phyloP scores from a whole-genome alignment of 345 rosid genomes.

The Ricinus communis region DNA sequence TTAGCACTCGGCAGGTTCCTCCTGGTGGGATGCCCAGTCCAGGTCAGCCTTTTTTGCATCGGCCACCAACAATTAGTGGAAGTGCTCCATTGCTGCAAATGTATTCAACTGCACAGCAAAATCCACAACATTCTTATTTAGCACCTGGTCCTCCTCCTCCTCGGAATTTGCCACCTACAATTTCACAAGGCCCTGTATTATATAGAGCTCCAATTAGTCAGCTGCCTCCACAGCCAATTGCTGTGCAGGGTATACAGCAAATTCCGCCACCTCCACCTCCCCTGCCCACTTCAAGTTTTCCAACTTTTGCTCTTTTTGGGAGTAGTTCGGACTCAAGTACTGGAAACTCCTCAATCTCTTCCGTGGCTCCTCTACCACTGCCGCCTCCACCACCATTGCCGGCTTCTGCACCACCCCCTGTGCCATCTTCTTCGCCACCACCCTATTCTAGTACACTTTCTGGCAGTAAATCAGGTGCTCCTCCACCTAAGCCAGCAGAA shows the following conservation, averaged over 20 bases:
- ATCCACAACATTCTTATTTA: slow-evolving; percentile 19
- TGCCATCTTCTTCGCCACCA: slow-evolving; percentile 1
- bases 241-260: slow-evolving; percentile 31
- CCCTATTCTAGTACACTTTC: slow-evolving; percentile 3
- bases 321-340: slow-evolving; percentile 15
- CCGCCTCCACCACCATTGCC: slow-evolving; percentile 34
- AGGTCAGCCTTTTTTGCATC: slow-evolving; percentile 32
- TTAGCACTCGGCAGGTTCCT: slow-evolving; percentile 31
- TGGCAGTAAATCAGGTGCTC: slow-evolving; percentile 13
- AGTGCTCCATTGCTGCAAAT: slow-evolving; percentile 24
- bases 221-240: slow-evolving; percentile 26
- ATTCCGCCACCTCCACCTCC: slow-evolving; percentile 31
- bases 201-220: slow-evolving; percentile 33
- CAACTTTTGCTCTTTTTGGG: slow-evolving; percentile 25
- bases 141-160: slow-evolving; percentile 32
- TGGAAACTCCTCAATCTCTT: slow-evolving; percentile 22
- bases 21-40: slow-evolving; percentile 29
- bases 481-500: slow-evolving; percentile 44
- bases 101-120: slow-evolving; percentile 37
- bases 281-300: slow-evolving; percentile 29
- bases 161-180: slow-evolving; percentile 36
- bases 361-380: slow-evolving; percentile 27
- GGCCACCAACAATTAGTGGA: slow-evolving; percentile 24
- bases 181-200: slow-evolving; percentile 32
- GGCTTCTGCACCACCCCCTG: slow-evolving; percentile 14